Evolutionary conservation across 129 eudicot species (phyloP).

Genomic region (Lactuca saligna): DNA sequence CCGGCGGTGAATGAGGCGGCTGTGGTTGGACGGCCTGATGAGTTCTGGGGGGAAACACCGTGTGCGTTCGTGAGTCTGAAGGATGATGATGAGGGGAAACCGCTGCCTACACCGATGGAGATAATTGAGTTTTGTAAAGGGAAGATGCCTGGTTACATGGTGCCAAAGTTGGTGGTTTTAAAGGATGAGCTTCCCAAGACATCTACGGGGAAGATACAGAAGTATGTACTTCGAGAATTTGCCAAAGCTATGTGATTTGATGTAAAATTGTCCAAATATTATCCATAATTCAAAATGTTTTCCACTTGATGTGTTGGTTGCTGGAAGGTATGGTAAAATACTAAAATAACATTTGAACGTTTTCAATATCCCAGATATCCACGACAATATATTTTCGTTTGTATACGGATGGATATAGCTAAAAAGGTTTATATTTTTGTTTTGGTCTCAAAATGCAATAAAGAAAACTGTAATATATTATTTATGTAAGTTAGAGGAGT

Average conservation of each 20-base stretch:
- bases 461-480: too few relatives aligned
- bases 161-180: conserved; percentile 56
- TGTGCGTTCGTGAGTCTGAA: conserved; percentile 22
- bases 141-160: conserved; percentile 56
- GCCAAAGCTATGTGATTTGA: conserved; percentile 40
- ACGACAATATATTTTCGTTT: too few relatives aligned
- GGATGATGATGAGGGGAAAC: conserved; percentile 2
- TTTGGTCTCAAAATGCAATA: too few relatives aligned
- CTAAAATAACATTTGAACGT: too few relatives aligned
- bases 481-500: too few relatives aligned
- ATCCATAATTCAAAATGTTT: too few relatives aligned
- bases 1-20: background rate
- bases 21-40: background rate
- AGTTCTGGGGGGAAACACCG: background rate
- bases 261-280: too few relatives aligned
- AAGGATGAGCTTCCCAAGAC: conserved; percentile 55
- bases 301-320: too few relatives aligned
- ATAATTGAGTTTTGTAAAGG: conserved; percentile 42
- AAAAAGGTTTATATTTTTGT: too few relatives aligned
- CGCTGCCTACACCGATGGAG: conserved; percentile 30
- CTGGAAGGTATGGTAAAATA: too few relatives aligned
- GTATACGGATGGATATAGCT: too few relatives aligned
- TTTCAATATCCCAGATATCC: too few relatives aligned
- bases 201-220: conserved; percentile 62
- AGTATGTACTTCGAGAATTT: conserved; percentile 51